Conservation (phyloP, 352 stramenopile genomes). For the Thalassiosira mediterranea region DNA sequence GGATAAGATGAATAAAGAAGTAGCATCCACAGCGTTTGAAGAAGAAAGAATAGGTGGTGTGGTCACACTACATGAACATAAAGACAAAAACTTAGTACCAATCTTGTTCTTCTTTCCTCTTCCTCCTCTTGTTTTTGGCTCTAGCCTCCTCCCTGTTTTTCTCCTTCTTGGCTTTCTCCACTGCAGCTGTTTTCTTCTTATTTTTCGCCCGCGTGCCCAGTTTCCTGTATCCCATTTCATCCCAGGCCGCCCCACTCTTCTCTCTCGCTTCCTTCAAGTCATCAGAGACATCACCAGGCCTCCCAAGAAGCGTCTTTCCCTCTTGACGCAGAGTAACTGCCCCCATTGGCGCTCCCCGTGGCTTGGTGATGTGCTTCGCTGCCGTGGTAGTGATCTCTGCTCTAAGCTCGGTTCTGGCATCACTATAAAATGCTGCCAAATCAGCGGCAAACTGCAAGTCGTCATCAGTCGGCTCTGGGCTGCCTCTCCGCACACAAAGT, state of each 20-base stretch:
- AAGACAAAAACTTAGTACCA: no score
- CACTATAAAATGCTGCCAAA: slow-evolving; percentile 83
- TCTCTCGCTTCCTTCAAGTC: slow-evolving; percentile 74
- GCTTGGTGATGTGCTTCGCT: slow-evolving; percentile 84
- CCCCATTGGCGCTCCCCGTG: slow-evolving; percentile 76
- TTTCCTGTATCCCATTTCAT: slow-evolving; percentile 67
- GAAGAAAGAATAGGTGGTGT: no score
- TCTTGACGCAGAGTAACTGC: slow-evolving; percentile 82
- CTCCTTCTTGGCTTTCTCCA: slow-evolving; percentile 31
- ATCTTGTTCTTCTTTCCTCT: slow-evolving; percentile 25
- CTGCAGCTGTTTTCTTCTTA: slow-evolving; percentile 62
- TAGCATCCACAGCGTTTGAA: no score
- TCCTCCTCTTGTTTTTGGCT: slow-evolving; percentile 45
- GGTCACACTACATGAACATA: no score
- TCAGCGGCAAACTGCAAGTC: slow-evolving; percentile 82
- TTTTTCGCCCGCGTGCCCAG: slow-evolving; percentile 70
- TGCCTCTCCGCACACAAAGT: slow-evolving; percentile 66
- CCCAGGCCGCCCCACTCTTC: slow-evolving; percentile 56
- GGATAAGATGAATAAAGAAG: no score
- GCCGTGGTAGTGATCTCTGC: slow-evolving; percentile 71
- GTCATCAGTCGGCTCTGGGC: slow-evolving; percentile 60
- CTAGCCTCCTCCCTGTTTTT: slow-evolving; percentile 47
- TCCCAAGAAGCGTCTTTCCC: slow-evolving; percentile 69
- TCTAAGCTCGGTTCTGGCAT: slow-evolving; percentile 76
- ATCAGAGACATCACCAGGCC: slow-evolving; percentile 72